Base-by-base conservation (phyloP, 2,329 filamentous ascomycete genomes). In the Fusarium devonianum region DNA sequence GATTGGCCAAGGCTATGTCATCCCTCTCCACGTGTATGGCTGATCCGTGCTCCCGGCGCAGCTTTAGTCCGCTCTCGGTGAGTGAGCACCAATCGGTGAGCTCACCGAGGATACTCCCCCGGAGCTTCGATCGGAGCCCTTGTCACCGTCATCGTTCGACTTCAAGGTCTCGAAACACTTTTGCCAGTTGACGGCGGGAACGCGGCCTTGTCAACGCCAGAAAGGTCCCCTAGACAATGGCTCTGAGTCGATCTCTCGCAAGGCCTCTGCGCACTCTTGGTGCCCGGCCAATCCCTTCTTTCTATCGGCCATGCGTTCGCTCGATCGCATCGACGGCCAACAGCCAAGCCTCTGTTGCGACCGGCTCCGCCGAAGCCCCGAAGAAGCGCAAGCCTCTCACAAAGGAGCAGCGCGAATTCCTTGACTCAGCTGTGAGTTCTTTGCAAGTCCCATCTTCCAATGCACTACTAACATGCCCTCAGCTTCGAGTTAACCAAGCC, bases 401-500 rank as follows among this genome's bases (percentile, higher is more conserved):
- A 21, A 73, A 82, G 57, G 79, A 84, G 52, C 90, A 96, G 67
- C 81, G 84, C 49, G 80, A 87, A 47, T 95, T 88, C 65, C 84
- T 95, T 37, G 86, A 89, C 49, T 83, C 87, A 19, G 90, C 90
- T 12, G 84, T 87, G 75, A 60, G 80, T 64, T n/a, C 26, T 13
- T 17, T 18, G 11, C 5, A 11, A 38, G 10, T n/a, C 9, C 21
- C 19, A 22, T 18, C 5, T 39, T 10, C 13, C 16, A 21, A 9
- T 32, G 9, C 26, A 21, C 26, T 12, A 12, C 53, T 63, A 42
- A 61, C 43, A 30, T 19, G 9, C 33, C 45, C 12, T 23, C 63
- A 88, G 84, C 85, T 97, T 21, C 91, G 94, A 55, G 94, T 99
- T 48, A 97, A 99, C 73, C 94, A 99, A 75, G 92, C 94, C 17